A percentile compares a stretch with the other conserved stretches of the same genome.
These are phyloP conservation scores for Chalaropsis ovoidea DNA, from an alignment of 2,329 filamentous ascomycete genomes.

Conservation along the genomic window DNA sequence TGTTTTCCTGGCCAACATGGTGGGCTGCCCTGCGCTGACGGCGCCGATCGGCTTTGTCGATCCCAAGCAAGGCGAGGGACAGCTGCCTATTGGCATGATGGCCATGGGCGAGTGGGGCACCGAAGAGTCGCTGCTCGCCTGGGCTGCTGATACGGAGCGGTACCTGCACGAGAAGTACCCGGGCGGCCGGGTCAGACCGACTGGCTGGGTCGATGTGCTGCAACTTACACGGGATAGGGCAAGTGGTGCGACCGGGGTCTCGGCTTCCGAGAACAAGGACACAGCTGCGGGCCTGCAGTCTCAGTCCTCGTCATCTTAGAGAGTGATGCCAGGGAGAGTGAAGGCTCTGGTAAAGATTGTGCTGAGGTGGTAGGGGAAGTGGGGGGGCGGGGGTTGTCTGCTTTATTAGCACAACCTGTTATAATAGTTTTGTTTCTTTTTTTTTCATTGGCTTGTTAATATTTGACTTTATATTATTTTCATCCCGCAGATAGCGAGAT, in stretches of 20 bases:
- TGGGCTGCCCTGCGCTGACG: constrained; percentile 63
- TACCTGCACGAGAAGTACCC: constrained; percentile 43
- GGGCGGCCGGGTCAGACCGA: constrained; percentile 42
- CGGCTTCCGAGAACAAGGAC: neutral
- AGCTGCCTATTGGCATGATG: constrained; percentile 51
- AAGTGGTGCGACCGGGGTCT: neutral
- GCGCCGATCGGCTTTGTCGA: constrained; percentile 65
- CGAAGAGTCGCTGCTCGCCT: constrained; percentile 53
- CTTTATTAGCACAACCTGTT: too few species aligned
- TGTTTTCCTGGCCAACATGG: constrained; percentile 74
- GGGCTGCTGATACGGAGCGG: constrained; percentile 47
- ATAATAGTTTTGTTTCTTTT: neutral
- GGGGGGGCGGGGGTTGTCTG: neutral
- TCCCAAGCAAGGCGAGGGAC: constrained; percentile 46
- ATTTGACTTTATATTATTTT: constrained; percentile 6
- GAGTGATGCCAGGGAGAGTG: constrained; percentile 8
- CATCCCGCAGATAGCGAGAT: neutral
- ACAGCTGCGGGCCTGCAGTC: neutral
- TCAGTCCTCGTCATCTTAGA: constrained; percentile 18
- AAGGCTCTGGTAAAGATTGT: neutral
- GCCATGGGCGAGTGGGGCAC: constrained; percentile 57
- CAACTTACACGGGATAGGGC: constrained; percentile 30
- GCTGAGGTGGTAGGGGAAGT: neutral
- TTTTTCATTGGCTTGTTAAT: neutral
- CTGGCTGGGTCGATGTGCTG: constrained; percentile 51